phyloP scores from a whole-genome alignment of 768 basidiomycete species.

The Russula compacta region DNA sequence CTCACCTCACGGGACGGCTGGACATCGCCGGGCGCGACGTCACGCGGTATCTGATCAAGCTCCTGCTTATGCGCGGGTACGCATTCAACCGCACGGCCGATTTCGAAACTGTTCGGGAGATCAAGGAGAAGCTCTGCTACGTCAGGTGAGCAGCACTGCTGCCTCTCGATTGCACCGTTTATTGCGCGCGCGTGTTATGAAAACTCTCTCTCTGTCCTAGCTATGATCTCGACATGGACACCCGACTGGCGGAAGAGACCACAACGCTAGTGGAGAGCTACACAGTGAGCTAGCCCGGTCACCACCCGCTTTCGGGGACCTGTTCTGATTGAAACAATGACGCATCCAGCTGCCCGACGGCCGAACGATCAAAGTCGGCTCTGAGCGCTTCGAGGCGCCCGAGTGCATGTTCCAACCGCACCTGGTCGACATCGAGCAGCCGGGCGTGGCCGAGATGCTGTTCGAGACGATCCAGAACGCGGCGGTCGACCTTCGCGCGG shows the following conservation, averaged over 20 bases:
- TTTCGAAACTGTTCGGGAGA: slow-evolving; percentile 97
- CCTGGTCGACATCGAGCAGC: slow-evolving; percentile 93
- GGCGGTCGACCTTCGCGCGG: slow-evolving; percentile 79
- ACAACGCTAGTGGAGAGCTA: slow-evolving; percentile 95
- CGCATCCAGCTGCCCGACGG: slow-evolving; percentile 61
- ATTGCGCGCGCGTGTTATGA: neutral
- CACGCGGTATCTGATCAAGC: slow-evolving; percentile 96
- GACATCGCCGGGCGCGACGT: slow-evolving; percentile 99
- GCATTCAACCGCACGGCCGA: slow-evolving; percentile 99
- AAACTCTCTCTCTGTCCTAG: slow-evolving; percentile 32
- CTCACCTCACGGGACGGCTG: slow-evolving; percentile 86
- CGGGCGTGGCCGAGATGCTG: slow-evolving; percentile 96
- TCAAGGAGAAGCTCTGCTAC: slow-evolving; percentile 98
- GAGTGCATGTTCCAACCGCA: slow-evolving; percentile 99
- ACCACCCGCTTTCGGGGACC: neutral
- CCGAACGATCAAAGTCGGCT: slow-evolving; percentile 92
- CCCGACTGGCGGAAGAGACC: slow-evolving; percentile 88
- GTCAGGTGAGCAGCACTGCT: slow-evolving; percentile 53
- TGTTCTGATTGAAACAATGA: too few relatives aligned
- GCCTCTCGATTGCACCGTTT: neutral
- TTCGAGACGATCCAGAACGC: slow-evolving; percentile 93
- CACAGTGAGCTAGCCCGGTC: slow-evolving; percentile 50
- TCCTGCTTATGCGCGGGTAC: slow-evolving; percentile 99
- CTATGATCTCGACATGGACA: slow-evolving; percentile 95
- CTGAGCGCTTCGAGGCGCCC: slow-evolving; percentile 96